Evolutionary conservation across 257 asterid genomes (phyloP).

Genomic region (Primulina tabacum): DNA sequence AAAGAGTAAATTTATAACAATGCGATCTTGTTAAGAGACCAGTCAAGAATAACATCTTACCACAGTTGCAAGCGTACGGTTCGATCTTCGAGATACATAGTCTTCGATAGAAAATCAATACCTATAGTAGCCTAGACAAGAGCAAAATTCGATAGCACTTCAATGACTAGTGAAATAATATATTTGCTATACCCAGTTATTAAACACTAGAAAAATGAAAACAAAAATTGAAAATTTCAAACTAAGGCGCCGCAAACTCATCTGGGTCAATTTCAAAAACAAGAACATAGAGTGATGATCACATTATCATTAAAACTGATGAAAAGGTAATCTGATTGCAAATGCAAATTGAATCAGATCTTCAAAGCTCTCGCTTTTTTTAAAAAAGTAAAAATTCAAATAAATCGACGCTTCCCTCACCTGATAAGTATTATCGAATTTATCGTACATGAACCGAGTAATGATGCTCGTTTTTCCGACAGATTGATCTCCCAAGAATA

Average conservation of each 20-base stretch:
- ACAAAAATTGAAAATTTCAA: slow-evolving; percentile 5
- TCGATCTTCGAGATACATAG: slow-evolving; percentile 96
- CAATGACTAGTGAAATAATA: too few species aligned
- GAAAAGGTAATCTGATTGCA: not conserved
- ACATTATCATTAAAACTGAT: not conserved
- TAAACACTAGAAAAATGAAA: slow-evolving; percentile 12
- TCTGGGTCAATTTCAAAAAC: slow-evolving; percentile 14
- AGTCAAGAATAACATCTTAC: slow-evolving; percentile 41
- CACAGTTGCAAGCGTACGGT: slow-evolving; percentile 91
- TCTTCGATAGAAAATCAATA: slow-evolving; percentile 87
- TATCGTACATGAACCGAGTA: slow-evolving; percentile 93
- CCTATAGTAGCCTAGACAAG: slow-evolving; percentile 84
- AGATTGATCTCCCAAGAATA: slow-evolving; percentile 91
- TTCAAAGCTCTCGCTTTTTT: slow-evolving; percentile 13
- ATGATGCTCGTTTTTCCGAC: slow-evolving; percentile 94
- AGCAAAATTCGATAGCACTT: not conserved
- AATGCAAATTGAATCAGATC: slow-evolving; percentile 33
- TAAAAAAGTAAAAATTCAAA: not conserved
- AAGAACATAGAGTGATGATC: slow-evolving; percentile 2
- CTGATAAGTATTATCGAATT: slow-evolving; percentile 89
- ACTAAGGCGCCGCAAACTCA: not conserved
- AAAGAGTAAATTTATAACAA: too few species aligned
- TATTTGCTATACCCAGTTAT: too few species aligned
- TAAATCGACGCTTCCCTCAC: slow-evolving; percentile 33
- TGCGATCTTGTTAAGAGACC: not conserved